Conservation (phyloP, 495 filamentous ascomycete genomes). For the Darksidea phi region DNA sequence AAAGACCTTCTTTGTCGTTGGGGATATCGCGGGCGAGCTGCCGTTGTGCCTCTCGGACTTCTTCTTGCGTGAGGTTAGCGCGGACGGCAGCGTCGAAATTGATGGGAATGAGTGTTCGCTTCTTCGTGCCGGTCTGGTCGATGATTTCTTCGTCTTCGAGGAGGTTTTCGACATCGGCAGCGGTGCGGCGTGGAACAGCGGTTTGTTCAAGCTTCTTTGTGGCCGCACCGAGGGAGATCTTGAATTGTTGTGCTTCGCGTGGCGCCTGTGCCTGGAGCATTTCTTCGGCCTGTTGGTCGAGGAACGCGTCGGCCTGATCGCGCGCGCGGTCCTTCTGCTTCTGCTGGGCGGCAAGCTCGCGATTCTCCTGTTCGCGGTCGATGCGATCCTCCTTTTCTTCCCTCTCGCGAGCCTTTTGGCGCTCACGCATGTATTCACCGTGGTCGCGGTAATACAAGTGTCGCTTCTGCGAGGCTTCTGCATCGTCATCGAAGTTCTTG, state of each 20-base stretch:
- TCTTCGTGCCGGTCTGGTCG: constrained; percentile 63
- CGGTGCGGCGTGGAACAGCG: constrained; percentile 66
- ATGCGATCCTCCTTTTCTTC: constrained; percentile 76
- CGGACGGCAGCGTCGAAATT: constrained; percentile 78
- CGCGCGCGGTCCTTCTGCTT: constrained; percentile 75
- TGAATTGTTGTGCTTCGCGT: constrained; percentile 81
- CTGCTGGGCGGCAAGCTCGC: constrained; percentile 65
- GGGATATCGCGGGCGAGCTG: constrained; percentile 89
- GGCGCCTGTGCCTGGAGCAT: constrained; percentile 56
- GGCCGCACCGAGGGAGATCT: constrained; percentile 86
- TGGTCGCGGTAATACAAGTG: constrained; percentile 86
- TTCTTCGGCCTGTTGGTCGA: constrained; percentile 83
- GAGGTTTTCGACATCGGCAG: constrained; percentile 89
- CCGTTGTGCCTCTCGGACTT: constrained; percentile 72
- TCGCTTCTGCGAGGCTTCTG: constrained; percentile 66
- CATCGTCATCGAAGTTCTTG: constrained; percentile 84
- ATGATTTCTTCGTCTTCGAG: constrained; percentile 84
- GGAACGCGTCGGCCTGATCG: constrained; percentile 89
- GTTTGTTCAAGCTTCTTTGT: constrained; percentile 74
- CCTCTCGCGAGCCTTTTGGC: constrained; percentile 65
- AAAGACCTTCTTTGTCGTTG: constrained; percentile 78
- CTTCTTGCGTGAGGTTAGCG: constrained; percentile 74
- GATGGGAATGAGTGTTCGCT: constrained; percentile 85
- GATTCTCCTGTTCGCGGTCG: constrained; percentile 74
- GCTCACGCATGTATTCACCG: constrained; percentile 78